phyloP scores from a whole-genome alignment of 1,139 yeast genomes.

The Yamadazyma membranifaciens region DNA sequence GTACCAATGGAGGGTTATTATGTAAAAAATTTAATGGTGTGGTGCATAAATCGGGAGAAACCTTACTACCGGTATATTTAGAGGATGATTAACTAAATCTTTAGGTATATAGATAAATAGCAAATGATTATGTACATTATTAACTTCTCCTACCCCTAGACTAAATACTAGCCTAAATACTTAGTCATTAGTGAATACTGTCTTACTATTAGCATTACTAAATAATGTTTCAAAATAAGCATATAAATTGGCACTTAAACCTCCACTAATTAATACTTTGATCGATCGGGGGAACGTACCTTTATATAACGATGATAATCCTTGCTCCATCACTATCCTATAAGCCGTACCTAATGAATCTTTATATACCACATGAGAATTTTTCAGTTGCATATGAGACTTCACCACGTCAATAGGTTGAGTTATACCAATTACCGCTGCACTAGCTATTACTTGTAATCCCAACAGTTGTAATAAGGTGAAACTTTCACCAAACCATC shows the following conservation, averaged over 20 bases:
- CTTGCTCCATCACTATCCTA: conserved; percentile 67
- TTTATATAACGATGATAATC: conserved; percentile 62
- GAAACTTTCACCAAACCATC: conserved; percentile 50
- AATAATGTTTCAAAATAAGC: conserved; percentile 55
- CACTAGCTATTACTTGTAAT: conserved; percentile 54
- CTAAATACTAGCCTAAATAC: too few relatives aligned
- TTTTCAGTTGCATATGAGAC: conserved; percentile 82
- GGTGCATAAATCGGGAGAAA: conserved; percentile 48
- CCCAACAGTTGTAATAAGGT: conserved; percentile 45
- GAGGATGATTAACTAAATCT: conserved; percentile 16
- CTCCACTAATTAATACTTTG: conserved; percentile 78
- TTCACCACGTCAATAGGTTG: conserved; percentile 92
- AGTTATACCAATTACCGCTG: conserved; percentile 71
- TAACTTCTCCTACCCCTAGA: background rate
- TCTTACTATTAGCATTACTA: conserved; percentile 46
- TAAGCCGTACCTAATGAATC: conserved; percentile 76
- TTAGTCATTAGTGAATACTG: conserved; percentile 39
- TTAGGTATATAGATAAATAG: background rate
- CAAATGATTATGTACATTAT: background rate
- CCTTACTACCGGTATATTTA: conserved; percentile 50
- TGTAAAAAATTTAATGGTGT: conserved; percentile 54
- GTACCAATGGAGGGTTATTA: conserved; percentile 56
- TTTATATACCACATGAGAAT: conserved; percentile 58
- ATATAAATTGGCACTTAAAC: conserved; percentile 71
- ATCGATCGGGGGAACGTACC: conserved; percentile 81